Conservation (phyloP, 495 filamentous ascomycete genomes). For the Aspergillus cavernicola region DNA sequence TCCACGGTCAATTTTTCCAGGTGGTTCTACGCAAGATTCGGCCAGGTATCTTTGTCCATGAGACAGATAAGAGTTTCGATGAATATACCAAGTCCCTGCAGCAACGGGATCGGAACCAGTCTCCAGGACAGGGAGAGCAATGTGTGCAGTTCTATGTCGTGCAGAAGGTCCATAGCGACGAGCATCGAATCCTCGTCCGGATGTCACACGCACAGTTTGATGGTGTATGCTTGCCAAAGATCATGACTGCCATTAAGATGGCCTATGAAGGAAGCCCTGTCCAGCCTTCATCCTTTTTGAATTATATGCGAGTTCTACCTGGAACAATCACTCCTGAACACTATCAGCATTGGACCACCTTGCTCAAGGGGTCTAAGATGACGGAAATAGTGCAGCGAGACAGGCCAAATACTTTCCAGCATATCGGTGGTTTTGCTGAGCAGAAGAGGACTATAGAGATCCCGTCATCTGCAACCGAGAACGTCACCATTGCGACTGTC, state of each 20-base stretch:
- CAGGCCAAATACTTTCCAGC: constrained; percentile 35
- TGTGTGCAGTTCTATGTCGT: constrained; percentile 61
- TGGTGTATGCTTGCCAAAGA: constrained; percentile 61
- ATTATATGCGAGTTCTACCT: constrained; percentile 53
- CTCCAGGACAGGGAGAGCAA: constrained; percentile 56
- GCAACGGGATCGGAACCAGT: constrained; percentile 45
- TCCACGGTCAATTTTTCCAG: constrained; percentile 53
- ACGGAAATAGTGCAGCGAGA: constrained; percentile 40
- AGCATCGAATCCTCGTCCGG: constrained; percentile 58
- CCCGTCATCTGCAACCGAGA: constrained; percentile 37
- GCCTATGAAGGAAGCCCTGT: constrained; percentile 50
- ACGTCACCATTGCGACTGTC: constrained; percentile 52
- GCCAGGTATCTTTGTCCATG: constrained; percentile 49
- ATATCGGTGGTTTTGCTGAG: constrained; percentile 34
- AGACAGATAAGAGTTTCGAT: constrained; percentile 50
- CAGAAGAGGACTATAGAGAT: constrained; percentile 40
- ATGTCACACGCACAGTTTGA: constrained; percentile 76
- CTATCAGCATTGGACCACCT: constrained; percentile 48
- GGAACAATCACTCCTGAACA: constrained; percentile 45
- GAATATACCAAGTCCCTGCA: constrained; percentile 48
- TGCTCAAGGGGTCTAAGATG: constrained; percentile 45
- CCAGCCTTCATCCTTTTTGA: constrained; percentile 51
- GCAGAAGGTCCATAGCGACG: constrained; percentile 42
- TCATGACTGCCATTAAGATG: constrained; percentile 52
- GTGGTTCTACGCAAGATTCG: constrained; percentile 57